Conservation (phyloP, 2,329 filamentous ascomycete genomes). For the Alternaria panax region DNA sequence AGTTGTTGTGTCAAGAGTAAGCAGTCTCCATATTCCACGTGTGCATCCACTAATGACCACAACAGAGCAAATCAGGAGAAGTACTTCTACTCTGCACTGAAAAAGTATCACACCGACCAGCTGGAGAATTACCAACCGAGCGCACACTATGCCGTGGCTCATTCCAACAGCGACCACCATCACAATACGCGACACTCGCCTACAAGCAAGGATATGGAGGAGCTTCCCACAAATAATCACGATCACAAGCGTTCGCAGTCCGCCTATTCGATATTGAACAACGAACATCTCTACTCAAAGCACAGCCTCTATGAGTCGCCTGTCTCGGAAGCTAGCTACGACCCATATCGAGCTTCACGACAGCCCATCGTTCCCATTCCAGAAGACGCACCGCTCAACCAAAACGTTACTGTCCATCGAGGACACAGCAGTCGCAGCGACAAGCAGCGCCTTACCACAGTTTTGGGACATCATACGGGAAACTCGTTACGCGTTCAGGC, state of each 20-base stretch:
- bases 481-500: constrained; percentile 55
- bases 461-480: constrained; percentile 51
- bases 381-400: constrained; percentile 63
- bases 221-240: constrained; percentile 39
- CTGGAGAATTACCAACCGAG: constrained; percentile 83
- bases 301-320: constrained; percentile 60
- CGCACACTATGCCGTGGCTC: constrained; percentile 67
- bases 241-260: constrained; percentile 58
- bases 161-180: constrained; percentile 91
- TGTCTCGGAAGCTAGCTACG: constrained; percentile 71
- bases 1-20: constrained; percentile 63
- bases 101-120: constrained; percentile 82
- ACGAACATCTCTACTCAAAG: constrained; percentile 59
- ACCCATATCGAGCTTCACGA: constrained; percentile 79
- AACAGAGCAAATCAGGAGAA: constrained; percentile 85
- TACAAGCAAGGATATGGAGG: constrained; percentile 38
- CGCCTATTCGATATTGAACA: constrained; percentile 64
- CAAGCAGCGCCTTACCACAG: constrained; percentile 47
- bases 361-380: constrained; percentile 54
- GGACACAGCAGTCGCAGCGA: constrained; percentile 45
- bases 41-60: constrained; percentile 6
- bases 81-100: constrained; percentile 85
- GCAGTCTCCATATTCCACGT: constrained; percentile 9
- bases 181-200: constrained; percentile 39
- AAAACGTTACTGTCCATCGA: constrained; percentile 74